These are phyloP conservation scores for Diaporthe ampelina DNA, from an alignment of 2,329 filamentous ascomycete genomes.

Conservation along the genomic window DNA sequence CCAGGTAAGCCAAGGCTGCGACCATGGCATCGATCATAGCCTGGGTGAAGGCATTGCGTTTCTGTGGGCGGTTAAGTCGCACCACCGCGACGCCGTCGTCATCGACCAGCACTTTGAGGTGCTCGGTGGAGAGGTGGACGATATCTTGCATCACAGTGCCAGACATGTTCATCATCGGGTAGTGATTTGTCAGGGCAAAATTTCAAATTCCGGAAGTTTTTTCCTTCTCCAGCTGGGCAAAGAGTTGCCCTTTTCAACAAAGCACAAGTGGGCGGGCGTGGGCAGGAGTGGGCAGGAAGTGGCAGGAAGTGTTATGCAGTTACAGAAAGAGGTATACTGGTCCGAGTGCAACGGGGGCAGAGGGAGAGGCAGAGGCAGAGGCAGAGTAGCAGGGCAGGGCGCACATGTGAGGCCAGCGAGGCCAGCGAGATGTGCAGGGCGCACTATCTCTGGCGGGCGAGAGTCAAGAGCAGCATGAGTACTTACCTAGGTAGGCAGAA, in stretches of 20 bases:
- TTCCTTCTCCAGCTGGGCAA: background rate
- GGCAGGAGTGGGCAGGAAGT: too few relatives aligned
- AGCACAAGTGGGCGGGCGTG: conserved; percentile 9
- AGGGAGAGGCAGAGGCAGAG: too few relatives aligned
- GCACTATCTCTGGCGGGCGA: background rate
- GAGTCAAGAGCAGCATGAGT: background rate
- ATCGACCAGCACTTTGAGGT: conserved; percentile 40
- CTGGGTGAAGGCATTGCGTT: conserved; percentile 71
- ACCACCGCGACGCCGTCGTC: conserved; percentile 60
- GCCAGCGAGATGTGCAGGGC: background rate
- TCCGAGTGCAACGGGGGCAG: conserved; percentile 10
- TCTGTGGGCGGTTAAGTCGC: conserved; percentile 66
- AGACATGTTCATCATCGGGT: background rate
- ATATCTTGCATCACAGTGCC: conserved; percentile 21
- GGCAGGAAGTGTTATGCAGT: conserved; percentile 2
- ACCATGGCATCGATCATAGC: conserved; percentile 59
- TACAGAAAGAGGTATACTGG: conserved; percentile 19
- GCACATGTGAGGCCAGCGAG: background rate
- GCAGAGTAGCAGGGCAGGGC: background rate
- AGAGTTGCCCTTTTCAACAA: conserved; percentile 29
- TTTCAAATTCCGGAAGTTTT: conserved; percentile 2
- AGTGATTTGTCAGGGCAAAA: conserved; percentile 24
- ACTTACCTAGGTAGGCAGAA: background rate
- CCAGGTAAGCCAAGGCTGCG: conserved; percentile 46
- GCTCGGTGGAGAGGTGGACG: conserved; percentile 14